These are phyloP conservation scores for Saprolegnia parasitica DNA, from an alignment of 352 stramenopile species.

Conservation along the genomic window DNA sequence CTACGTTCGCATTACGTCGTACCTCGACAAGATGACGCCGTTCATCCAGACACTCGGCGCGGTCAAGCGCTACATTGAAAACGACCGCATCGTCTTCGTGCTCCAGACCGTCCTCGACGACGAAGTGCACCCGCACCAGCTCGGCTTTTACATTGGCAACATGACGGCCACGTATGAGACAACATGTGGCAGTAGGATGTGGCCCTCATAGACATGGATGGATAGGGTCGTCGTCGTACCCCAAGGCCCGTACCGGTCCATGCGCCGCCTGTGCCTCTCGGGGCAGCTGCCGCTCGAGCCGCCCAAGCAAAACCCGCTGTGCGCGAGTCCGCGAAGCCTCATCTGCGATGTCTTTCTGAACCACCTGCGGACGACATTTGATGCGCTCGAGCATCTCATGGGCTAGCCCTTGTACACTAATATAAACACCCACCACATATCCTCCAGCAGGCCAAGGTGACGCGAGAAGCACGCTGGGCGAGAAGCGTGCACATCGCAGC, in stretches of 20 bases:
- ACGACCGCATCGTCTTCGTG: constrained; percentile 6
- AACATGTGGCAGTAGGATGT: too few relatives aligned
- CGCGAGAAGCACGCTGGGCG: too few relatives aligned
- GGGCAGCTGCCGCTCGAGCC: constrained; percentile 7
- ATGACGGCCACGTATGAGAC: constrained; percentile 20
- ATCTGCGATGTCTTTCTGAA: constrained; percentile 13
- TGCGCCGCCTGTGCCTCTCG: constrained; percentile 4
- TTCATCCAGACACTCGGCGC: constrained; percentile 14
- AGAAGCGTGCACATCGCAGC: too few relatives aligned
- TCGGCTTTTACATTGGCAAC: constrained; percentile 21
- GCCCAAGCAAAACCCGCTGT: constrained; percentile 8
- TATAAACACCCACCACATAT: too few relatives aligned
- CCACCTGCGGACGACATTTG: constrained; percentile 3
- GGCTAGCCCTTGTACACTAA: not conserved
- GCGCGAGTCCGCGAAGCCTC: constrained; percentile 6
- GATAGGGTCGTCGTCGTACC: constrained; percentile 11
- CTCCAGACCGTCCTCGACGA: constrained; percentile 1
- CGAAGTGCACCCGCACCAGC: constrained; percentile 4
- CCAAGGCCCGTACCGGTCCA: constrained; percentile 11
- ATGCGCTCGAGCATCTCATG: constrained; percentile 8
- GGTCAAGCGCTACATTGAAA: constrained; percentile 15
- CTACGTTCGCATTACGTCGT: constrained; percentile 3
- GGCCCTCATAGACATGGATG: too few relatives aligned
- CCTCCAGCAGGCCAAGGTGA: too few relatives aligned
- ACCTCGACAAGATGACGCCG: constrained; percentile 11